Evolutionary conservation across 1,284 basidiomycete genomes (phyloP), one percentile per base, ranked within the genome.

Genomic region (Porodaedalea pini): DNA sequence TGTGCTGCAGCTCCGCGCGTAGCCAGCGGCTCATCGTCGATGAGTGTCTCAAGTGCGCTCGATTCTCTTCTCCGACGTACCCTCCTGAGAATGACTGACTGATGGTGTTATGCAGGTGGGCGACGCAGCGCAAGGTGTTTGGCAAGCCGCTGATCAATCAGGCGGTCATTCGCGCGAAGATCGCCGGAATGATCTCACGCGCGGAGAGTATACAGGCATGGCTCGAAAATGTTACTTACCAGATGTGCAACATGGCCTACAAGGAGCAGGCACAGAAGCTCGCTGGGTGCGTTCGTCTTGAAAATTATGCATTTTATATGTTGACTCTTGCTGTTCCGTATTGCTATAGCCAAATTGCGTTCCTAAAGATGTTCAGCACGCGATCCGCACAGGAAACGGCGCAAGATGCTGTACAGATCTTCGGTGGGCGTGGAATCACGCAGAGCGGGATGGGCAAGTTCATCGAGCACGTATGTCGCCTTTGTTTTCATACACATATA

Each of bases 181-280:
- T 96, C 49, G 92, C 92, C 1, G 75, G 77, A 25, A 93, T 95
- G 90, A 92, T 95, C 59, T 82, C 89, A 21, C 86, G 91, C 58
- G 79, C 82, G 34, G 92, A 95, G 71, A 82, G 83, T 2, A 78
- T 78, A 19, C 94, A 97, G 68, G 83, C 81, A 48, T 97, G 93
- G 92, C 75, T 96, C 25, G 94, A 98, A 74, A 88, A 83, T 67
- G 75, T 96, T 61, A 95, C 93, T 0, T 85, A 88, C 70, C 94
- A 96, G 72, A 96, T 96, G 94, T 85, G 81, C 69, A 86, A 94
- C 65, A 94, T 94, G 91, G 82, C 67, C 21, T 76, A 76, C 60
- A 74, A 74, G 62, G 69, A 75, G 58, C 73, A 75, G 57, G 72
- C 74, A 5, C 62, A 68, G 61, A 68, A 71, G 44, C 70, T 78